These are phyloP conservation scores for Arabidopsis arenosa DNA, from an alignment of 345 rosid species.

Conservation along the genomic window DNA sequence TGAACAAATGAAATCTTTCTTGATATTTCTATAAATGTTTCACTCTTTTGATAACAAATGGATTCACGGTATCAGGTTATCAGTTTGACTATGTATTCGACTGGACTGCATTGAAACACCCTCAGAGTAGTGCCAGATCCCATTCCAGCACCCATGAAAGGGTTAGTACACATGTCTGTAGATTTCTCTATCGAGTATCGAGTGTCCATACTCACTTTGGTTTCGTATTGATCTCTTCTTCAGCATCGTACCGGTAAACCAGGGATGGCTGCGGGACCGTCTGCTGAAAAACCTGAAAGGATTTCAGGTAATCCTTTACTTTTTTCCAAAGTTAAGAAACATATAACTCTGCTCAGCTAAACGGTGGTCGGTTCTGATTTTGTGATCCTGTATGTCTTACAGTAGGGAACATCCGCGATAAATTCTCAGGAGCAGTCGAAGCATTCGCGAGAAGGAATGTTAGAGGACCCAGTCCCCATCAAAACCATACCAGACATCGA, in stretches of 20 bases:
- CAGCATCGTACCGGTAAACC: slow-evolving; percentile 60
- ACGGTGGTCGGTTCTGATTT: background rate
- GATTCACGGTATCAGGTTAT: slow-evolving; percentile 56
- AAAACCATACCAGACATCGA: slow-evolving; percentile 59
- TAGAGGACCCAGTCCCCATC: slow-evolving; percentile 55
- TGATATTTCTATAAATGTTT: background rate
- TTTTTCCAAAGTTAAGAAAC: background rate
- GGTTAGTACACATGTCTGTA: slow-evolving; percentile 48
- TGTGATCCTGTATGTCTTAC: slow-evolving; percentile 7
- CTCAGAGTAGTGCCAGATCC: slow-evolving; percentile 71
- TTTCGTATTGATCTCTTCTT: slow-evolving; percentile 33
- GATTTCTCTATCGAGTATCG: background rate
- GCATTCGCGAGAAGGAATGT: slow-evolving; percentile 69
- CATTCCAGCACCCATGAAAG: slow-evolving; percentile 72
- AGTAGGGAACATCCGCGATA: slow-evolving; percentile 73
- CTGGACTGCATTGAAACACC: slow-evolving; percentile 87
- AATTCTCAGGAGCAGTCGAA: slow-evolving; percentile 79
- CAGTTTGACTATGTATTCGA: slow-evolving; percentile 85
- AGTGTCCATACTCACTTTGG: slow-evolving; percentile 17
- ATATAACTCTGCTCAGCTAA: background rate
- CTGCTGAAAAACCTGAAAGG: slow-evolving; percentile 68
- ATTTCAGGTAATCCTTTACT: slow-evolving; percentile 52
- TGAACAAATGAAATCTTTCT: background rate
- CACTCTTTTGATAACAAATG: background rate
- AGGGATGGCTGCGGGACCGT: slow-evolving; percentile 54